Conservation (phyloP, 1,284 basidiomycete species). For the Inonotus obliquus region DNA sequence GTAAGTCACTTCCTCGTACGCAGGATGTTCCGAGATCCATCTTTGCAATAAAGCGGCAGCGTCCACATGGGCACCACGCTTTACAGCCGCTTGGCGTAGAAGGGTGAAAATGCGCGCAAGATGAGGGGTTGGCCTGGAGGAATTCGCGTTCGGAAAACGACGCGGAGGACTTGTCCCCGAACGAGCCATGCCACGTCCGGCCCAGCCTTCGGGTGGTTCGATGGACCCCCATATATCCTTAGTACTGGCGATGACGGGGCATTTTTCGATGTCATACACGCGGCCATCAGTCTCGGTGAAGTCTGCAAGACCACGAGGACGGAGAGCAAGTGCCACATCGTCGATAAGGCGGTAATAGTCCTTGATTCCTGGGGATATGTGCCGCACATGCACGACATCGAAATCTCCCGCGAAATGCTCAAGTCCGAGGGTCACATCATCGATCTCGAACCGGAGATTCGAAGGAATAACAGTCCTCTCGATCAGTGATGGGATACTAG, state of each 20-base stretch:
- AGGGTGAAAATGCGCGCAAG: slow-evolving; percentile 58
- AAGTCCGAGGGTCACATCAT: slow-evolving; percentile 77
- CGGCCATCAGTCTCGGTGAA: slow-evolving; percentile 66
- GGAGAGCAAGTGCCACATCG: slow-evolving; percentile 60
- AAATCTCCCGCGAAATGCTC: slow-evolving; percentile 76
- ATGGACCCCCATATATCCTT: slow-evolving; percentile 11
- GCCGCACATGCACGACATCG: slow-evolving; percentile 65
- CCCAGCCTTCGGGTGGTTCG: slow-evolving; percentile 15
- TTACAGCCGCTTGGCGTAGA: slow-evolving; percentile 43
- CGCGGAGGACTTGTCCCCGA: slow-evolving; percentile 1
- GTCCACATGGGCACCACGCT: slow-evolving; percentile 56
- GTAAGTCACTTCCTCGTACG: slow-evolving; percentile 52
- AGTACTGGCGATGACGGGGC: slow-evolving; percentile 34
- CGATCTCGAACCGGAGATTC: slow-evolving; percentile 75
- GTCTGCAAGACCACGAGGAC: slow-evolving; percentile 64
- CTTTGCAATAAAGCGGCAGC: slow-evolving; percentile 49
- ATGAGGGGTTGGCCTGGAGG: slow-evolving; percentile 35
- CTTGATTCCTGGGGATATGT: slow-evolving; percentile 66
- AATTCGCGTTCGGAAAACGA: slow-evolving; percentile 24
- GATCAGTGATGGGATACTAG: not conserved
- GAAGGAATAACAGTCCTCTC: slow-evolving; percentile 35
- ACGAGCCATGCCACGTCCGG: slow-evolving; percentile 8
- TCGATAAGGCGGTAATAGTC: slow-evolving; percentile 62
- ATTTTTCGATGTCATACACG: slow-evolving; percentile 47
- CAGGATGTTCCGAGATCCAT: slow-evolving; percentile 48